phyloP scores from a whole-genome alignment of 2,329 filamentous ascomycete genomes.

The Colletotrichum somersetense region DNA sequence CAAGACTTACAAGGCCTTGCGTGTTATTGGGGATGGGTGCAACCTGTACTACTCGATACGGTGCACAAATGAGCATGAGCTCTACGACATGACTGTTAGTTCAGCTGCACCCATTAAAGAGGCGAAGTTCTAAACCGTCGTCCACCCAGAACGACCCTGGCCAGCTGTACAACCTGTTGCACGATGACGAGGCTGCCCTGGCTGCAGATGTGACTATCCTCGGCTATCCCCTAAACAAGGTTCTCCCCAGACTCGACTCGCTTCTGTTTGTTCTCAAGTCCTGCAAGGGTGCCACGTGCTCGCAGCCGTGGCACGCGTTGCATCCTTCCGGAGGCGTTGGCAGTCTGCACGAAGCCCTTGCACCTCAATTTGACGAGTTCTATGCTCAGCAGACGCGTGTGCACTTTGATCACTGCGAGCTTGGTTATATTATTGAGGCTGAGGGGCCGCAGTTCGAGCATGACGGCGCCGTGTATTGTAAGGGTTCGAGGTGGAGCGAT shows the following conservation, averaged over 20 bases:
- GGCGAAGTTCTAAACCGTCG: not conserved
- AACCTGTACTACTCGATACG: constrained; percentile 69
- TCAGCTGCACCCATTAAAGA: not conserved
- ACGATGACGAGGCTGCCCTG: constrained; percentile 34
- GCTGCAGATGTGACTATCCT: constrained; percentile 45
- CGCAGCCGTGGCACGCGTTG: constrained; percentile 66
- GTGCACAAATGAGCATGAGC: constrained; percentile 63
- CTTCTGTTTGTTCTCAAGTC: constrained; percentile 71
- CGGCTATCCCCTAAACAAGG: constrained; percentile 52
- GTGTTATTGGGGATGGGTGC: constrained; percentile 61
- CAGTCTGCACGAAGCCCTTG: constrained; percentile 64
- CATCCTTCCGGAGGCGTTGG: constrained; percentile 66
- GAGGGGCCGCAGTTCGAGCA: constrained; percentile 64
- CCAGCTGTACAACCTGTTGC: constrained; percentile 55
- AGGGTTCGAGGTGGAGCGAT: constrained; percentile 47
- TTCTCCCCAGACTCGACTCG: constrained; percentile 67
- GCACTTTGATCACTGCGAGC: too few relatives aligned
- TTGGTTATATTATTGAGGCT: constrained; percentile 59
- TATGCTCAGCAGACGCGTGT: constrained; percentile 64
- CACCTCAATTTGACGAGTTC: constrained; percentile 62
- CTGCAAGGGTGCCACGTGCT: constrained; percentile 65
- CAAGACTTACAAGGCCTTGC: constrained; percentile 68
- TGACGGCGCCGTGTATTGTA: constrained; percentile 45
- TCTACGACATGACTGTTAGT: constrained; percentile 65
- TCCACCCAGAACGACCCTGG: constrained; percentile 61